These are phyloP conservation scores for Catenaria anguillulae DNA, from an alignment of 371 early-diverging fungal genomes.

Conservation along the genomic window DNA sequence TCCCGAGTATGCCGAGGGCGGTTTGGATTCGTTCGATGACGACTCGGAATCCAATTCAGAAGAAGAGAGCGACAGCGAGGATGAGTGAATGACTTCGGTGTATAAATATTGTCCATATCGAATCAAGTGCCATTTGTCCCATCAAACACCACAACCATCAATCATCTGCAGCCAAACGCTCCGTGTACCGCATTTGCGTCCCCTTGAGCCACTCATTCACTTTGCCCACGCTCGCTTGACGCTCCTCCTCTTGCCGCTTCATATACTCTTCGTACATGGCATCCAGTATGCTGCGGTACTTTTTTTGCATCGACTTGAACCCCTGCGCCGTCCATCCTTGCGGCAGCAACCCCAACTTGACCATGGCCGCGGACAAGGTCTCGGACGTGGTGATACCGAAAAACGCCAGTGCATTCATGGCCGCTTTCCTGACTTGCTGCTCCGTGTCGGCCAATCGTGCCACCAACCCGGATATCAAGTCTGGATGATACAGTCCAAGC, in stretches of 20 bases:
- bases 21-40: too few species aligned
- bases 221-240: neutral
- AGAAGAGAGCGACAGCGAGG: too few species aligned
- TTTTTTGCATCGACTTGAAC: neutral
- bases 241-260: neutral
- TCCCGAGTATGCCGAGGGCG: constrained; percentile 17
- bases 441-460: neutral
- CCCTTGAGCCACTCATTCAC: neutral
- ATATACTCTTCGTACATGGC: neutral
- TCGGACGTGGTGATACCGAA: constrained; percentile 19
- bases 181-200: neutral
- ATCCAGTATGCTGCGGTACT: neutral
- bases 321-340: neutral
- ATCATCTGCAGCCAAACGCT: neutral
- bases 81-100: too few species aligned
- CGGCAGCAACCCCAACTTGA: constrained; percentile 16
- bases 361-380: constrained; percentile 17
- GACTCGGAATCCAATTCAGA: too few species aligned
- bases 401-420: constrained; percentile 15
- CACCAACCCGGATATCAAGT: neutral
- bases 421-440: constrained; percentile 8
- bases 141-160: neutral
- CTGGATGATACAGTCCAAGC: constrained; percentile 1
- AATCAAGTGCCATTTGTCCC: too few species aligned
- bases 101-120: too few species aligned